Conservation (phyloP, 139 green algal genomes). For the Pycnococcus provasolii region DNA sequence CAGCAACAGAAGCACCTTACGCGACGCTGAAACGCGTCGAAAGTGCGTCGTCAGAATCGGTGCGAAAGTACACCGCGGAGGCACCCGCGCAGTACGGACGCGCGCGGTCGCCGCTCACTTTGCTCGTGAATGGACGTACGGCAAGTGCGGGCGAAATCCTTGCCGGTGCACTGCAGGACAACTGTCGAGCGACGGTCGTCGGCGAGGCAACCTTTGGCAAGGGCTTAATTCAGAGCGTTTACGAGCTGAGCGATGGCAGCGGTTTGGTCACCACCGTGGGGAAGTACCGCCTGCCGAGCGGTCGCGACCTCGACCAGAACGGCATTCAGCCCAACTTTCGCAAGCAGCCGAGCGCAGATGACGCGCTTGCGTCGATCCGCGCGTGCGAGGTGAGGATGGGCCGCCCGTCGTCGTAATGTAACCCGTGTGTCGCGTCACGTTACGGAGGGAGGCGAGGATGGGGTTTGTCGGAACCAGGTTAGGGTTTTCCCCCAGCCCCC, state of each 20-base stretch:
- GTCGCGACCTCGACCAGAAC: constrained; percentile 54
- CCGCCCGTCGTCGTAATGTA: too few species aligned
- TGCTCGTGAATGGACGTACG: constrained; percentile 79
- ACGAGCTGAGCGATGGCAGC: constrained; percentile 78
- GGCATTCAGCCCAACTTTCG: constrained; percentile 58
- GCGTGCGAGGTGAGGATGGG: too few species aligned
- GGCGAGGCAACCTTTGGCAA: constrained; percentile 85
- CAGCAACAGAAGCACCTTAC: too few species aligned
- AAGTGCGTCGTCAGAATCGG: too few species aligned
- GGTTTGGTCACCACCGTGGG: constrained; percentile 85
- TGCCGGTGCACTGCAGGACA: constrained; percentile 81
- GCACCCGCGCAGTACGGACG: background rate
- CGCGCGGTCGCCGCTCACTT: constrained; percentile 29
- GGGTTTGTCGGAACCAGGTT: too few species aligned
- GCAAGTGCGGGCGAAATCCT: constrained; percentile 79
- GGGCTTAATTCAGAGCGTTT: constrained; percentile 91
- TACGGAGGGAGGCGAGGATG: too few species aligned
- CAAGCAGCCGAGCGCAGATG: background rate
- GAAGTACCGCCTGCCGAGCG: constrained; percentile 80
- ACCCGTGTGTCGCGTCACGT: too few species aligned
- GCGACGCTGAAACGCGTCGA: too few species aligned
- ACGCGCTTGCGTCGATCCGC: background rate
- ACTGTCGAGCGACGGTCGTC: constrained; percentile 80
- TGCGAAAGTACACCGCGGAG: background rate
- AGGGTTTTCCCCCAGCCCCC: too few species aligned